phyloP scores from a whole-genome alignment of 2,329 filamentous ascomycete species.

The Colletotrichum tofieldiae region DNA sequence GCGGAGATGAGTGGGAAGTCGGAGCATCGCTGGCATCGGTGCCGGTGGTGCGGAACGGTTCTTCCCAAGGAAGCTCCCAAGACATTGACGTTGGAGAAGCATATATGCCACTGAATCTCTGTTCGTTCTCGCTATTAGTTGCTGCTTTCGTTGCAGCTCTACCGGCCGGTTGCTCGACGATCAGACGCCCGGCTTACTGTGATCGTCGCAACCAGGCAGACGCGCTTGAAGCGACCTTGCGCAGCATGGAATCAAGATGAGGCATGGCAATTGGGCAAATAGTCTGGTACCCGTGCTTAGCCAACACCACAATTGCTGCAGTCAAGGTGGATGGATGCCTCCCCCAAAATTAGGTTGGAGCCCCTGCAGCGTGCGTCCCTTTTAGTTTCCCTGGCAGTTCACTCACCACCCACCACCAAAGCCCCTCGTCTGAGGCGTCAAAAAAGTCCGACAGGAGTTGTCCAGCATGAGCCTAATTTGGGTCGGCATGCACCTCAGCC shows the following conservation, averaged over 20 bases:
- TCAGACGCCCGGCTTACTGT: constrained; percentile 10
- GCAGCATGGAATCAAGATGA: neutral
- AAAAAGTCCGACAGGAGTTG: neutral
- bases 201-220: constrained; percentile 25
- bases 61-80: neutral
- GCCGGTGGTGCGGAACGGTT: neutral
- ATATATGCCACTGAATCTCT: neutral
- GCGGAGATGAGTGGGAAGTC: neutral
- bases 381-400: neutral
- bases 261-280: no score
- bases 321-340: neutral
- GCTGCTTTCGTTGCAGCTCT: neutral
- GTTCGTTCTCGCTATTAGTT: neutral
- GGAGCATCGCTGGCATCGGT: neutral
- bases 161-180: constrained; percentile 1
- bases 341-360: neutral
- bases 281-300: neutral
- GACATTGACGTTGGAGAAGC: neutral
- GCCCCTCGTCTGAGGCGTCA: no score
- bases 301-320: neutral
- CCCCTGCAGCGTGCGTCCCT: neutral
- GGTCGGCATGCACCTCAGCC: neutral
- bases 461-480: neutral
- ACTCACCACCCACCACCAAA: neutral
- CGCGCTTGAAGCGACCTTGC: neutral